Percentiles rank a stretch among this genome's conserved stretches.
Conservation (phyloP, 176 grass and related monocot species). For the Leersia perrieri region DNA sequence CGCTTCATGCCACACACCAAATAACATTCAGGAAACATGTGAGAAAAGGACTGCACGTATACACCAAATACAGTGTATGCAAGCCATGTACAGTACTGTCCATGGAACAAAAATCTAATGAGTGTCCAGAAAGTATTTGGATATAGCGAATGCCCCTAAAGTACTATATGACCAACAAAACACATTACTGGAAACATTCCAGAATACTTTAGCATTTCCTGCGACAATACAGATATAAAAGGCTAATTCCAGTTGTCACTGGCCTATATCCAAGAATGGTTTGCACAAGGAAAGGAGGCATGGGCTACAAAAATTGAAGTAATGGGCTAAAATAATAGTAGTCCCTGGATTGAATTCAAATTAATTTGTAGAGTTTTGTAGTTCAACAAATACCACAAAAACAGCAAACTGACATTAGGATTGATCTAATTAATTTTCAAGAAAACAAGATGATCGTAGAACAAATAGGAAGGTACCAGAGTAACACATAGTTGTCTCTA, state of each 20-base stretch:
- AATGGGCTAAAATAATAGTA: constrained; percentile 4
- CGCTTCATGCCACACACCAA: background rate
- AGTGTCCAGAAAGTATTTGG: background rate
- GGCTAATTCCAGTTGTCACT: background rate
- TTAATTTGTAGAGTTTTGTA: background rate
- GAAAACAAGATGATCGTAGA: background rate
- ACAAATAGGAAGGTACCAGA: background rate
- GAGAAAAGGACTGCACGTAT: constrained; percentile 5
- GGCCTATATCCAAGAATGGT: background rate
- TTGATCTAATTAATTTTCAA: background rate
- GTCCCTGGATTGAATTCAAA: background rate
- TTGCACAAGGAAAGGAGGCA: background rate
- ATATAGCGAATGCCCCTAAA: constrained; percentile 1
- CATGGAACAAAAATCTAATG: background rate
- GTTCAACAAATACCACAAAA: background rate
- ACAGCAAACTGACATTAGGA: background rate
- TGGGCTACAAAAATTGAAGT: constrained; percentile 20
- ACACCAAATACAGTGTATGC: background rate
- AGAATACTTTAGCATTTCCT: constrained; percentile 9
- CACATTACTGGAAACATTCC: background rate
- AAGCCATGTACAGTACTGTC: background rate
- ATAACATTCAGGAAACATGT: constrained; percentile 19
- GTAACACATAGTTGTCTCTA: background rate
- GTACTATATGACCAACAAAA: background rate
- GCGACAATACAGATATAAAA: constrained; percentile 6